Base-by-base conservation (phyloP, 805 yeast genomes). In the Komagataella pseudopastoris region DNA sequence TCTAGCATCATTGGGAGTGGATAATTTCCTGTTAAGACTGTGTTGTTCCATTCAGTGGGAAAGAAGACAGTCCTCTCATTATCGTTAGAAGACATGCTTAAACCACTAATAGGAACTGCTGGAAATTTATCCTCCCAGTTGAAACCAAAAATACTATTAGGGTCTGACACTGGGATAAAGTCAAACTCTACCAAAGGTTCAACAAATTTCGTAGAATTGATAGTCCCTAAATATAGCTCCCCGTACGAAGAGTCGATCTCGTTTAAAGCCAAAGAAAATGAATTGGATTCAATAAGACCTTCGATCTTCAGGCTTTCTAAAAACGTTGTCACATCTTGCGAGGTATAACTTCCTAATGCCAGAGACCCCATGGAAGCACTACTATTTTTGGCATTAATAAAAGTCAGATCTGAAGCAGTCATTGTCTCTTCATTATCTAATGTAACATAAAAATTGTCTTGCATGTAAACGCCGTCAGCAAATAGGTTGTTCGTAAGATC, bases 1-100 rank as follows among this genome's bases (percentile, higher is more conserved):
- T 84, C 88, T 18, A 85, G 59, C 4, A 83, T 51, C 0, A 80
- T 82, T 0, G 89, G 84, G 22, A 70, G 64, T 20, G 74, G 64
- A 50, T 62, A 70, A 44, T 60, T 59, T 3, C 66, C 63, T 1
- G 69, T 52, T 3, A 66, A 59, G 52, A 78, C 55, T 18, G 70
- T 61, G 6, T 77, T 80, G 44, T 69, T 63, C 17, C 61, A 64
- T 49, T 60, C 60, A 3, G 60, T 52, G 48, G 66, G 62, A 60
- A 56, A 6, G 23, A 52, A 49, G 55, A 61, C 55, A 57, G 64
- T 39, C 4, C 64, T 63, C 3, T 62, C 54, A 18, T 52, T 16
- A 5, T 45, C 24, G 22, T 52, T 51, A 8, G 71, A 62, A 17
- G 70, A 66, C 22, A 78, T 75, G 43, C 70, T 69, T 36, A 77